Evolutionary conservation across 208 protist species (phyloP), one percentile per base, ranked within the genome.

Genomic region (Wallacemonas sp.): DNA sequence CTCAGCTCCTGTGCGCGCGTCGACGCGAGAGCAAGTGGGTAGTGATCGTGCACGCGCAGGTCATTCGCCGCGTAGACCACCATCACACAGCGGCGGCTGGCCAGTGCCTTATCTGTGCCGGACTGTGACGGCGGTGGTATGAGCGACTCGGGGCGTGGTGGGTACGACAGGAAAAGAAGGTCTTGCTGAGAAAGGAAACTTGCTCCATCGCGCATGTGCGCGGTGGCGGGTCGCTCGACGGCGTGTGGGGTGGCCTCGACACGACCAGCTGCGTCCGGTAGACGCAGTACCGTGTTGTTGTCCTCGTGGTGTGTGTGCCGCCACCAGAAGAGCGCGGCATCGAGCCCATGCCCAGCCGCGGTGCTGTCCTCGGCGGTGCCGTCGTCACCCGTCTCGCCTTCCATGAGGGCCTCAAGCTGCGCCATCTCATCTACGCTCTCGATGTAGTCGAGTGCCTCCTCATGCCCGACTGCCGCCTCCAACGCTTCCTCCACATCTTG

Each of bases 21-120:
- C 8, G 83, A 76, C 33, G 91, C 91, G 21, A 96, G 68, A 0
- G 88, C 84, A 19, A 96, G 78, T 17, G 79, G 63, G 64, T 96
- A 85, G 73, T 94, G 87, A 66, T 96, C 91, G 60, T 94, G 88
- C 27, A 91, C 76, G 21, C 91, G 91, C 41, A 96, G 64, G 48
- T 96, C 91, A 54, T 89, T 96, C 15, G 77, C 59, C 19, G 77
- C 76, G 73, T 90, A 93, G 26, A 91, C 86, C 21, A 93, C 86
- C 41, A 95, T 55, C 10, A 95, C 64, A 38, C 89, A 93, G 36
- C 50, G 22, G 3, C 46, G 45, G 1, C 13, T 9, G 13, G 37
- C 53, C 5, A 22, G 33, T 1, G 36, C 0, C 19, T 2, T 27
- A n/a, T n/a, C n/a, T n/a, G n/a, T n/a, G n/a, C n/a, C n/a, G n/a